Conservation (phyloP, 495 filamentous ascomycete genomes). For the Hyaloscypha hepaticicola region DNA sequence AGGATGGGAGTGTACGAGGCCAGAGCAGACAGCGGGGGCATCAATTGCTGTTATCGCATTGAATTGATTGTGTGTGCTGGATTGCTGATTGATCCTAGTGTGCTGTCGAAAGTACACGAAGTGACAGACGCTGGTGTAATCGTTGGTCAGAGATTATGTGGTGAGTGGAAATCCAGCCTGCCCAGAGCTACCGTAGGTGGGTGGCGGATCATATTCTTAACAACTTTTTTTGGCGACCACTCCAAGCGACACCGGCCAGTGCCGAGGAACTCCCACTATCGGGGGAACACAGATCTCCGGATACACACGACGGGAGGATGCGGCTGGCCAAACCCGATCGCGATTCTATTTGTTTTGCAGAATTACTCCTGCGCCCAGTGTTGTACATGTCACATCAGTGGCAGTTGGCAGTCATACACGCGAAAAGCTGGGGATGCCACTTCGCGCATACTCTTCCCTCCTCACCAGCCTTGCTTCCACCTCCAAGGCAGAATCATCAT, state of each 20-base stretch:
- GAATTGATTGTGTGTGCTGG: background rate
- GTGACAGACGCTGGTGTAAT: background rate
- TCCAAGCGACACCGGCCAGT: background rate
- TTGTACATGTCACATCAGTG: no score
- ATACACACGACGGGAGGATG: background rate
- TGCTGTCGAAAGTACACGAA: background rate
- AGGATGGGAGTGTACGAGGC: slow-evolving; percentile 7
- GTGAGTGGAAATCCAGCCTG: background rate
- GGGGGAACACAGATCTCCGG: background rate
- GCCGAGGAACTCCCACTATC: background rate
- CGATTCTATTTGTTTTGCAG: background rate
- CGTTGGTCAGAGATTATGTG: background rate
- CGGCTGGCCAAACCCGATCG: background rate
- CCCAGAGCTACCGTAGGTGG: no score
- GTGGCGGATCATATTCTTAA: background rate
- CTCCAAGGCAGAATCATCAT: background rate
- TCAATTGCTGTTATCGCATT: slow-evolving; percentile 3
- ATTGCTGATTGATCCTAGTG: background rate
- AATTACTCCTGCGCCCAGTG: background rate
- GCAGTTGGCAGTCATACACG: background rate
- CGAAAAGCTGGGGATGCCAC: background rate
- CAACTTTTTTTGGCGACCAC: background rate
- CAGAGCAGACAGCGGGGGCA: background rate
- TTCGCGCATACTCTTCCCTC: background rate
- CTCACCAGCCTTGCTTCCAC: background rate